These are phyloP conservation scores for Blastocystis sp. DNA, from an alignment of 352 stramenopile species.

Conservation along the genomic window DNA sequence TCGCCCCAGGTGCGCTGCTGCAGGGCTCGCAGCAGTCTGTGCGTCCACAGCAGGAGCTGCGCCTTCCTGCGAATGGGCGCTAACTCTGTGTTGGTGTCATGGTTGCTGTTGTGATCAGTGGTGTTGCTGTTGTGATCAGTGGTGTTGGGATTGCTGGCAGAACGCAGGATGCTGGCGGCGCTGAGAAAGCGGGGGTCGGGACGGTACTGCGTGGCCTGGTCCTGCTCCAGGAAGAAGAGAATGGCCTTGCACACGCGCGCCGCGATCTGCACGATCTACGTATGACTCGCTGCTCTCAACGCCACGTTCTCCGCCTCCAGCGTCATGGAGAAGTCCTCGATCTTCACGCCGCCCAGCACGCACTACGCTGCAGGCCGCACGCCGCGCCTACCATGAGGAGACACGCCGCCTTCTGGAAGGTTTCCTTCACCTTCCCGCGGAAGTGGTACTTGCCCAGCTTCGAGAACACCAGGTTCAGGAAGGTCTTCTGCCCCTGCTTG, in stretches of 20 bases:
- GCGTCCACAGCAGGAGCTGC: constrained; percentile 25
- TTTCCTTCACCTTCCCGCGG: constrained; percentile 27
- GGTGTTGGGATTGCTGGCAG: not conserved
- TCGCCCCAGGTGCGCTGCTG: constrained; percentile 44
- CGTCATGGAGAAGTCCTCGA: constrained; percentile 39
- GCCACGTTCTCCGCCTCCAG: constrained; percentile 11
- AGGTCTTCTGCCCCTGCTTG: constrained; percentile 59
- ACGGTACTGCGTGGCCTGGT: not conserved
- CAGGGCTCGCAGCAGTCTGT: not conserved
- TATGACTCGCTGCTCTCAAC: not conserved
- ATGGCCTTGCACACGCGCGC: constrained; percentile 19
- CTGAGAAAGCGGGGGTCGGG: not conserved
- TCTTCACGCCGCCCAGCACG: not conserved
- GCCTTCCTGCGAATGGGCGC: not conserved
- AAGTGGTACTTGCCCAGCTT: constrained; percentile 44
- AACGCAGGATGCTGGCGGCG: not conserved
- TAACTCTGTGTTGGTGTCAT: too few relatives aligned
- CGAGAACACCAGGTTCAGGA: constrained; percentile 27
- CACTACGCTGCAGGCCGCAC: not conserved
- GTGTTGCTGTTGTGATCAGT: not conserved
- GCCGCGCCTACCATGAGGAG: not conserved
- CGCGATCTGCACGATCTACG: constrained; percentile 27
- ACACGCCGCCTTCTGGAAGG: not conserved
- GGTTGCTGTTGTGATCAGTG: too few relatives aligned
- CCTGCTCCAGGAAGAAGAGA: constrained; percentile 39